Base-by-base conservation (phyloP, 306 rosid species). In the Echinosophora koreensis region DNA sequence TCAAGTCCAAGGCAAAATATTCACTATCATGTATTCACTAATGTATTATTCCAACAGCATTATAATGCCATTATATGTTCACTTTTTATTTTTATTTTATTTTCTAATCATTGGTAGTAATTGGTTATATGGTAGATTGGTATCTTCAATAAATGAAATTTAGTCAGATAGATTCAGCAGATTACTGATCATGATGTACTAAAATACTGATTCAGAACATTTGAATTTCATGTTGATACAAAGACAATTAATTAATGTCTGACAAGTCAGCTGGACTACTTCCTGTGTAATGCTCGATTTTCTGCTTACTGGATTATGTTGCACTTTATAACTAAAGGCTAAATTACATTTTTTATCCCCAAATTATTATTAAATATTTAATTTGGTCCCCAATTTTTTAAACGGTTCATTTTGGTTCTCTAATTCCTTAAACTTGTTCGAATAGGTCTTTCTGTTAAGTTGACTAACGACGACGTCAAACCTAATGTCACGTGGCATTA, bases 281-380 rank as follows among this genome's bases (percentile, higher is more conserved):
- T 71, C 52, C 14, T 28, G 65, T 58, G 65, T 28, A 30, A 58
- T 62, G 32, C 8, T 61, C 22, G 37, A 61, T 63, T 75, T 50
- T 30, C 50, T 62, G 56, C 63, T 11, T 5, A 47, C 37, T 28
- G 17, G 57, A 41, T 17, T 54, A 39, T 61, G 44, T 50, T 46
- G 30, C 44, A 27, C 15, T 65, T 17, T 30, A 22, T 13, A n/a
- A n/a, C n/a, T n/a, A n/a, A n/a, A n/a, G n/a, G n/a, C n/a, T n/a
- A n/a, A n/a, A n/a, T n/a, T n/a, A n/a, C n/a, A n/a, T n/a, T n/a
- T n/a, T n/a, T n/a, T n/a, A n/a, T n/a, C n/a, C n/a, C n/a, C n/a
- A n/a, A n/a, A n/a, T n/a, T n/a, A n/a, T n/a, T n/a, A n/a, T n/a
- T n/a, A n/a, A n/a, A n/a, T n/a, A n/a, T n/a, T n/a, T n/a, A n/a